Evolutionary conservation across 192 early-diverging fungal species (phyloP).

Genomic region (Coemansia sp.): DNA sequence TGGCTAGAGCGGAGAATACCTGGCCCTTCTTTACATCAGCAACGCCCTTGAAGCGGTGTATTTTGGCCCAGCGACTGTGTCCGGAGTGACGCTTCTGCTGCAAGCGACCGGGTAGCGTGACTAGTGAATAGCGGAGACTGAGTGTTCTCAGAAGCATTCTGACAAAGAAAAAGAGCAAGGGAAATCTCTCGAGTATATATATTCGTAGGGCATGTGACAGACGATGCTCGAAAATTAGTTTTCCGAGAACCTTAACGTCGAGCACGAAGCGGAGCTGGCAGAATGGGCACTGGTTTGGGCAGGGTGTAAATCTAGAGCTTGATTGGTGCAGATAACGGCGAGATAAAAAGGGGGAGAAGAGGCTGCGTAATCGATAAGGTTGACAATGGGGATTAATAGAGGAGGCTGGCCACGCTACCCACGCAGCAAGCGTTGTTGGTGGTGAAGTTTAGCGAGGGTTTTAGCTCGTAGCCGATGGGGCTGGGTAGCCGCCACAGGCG

Average conservation of each 20-base stretch:
- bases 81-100: conserved; percentile 37
- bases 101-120: not conserved
- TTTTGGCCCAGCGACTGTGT: conserved; percentile 67
- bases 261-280: not conserved
- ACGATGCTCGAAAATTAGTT: not conserved
- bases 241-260: not conserved
- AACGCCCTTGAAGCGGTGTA: conserved; percentile 58
- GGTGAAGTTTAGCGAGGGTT: not conserved
- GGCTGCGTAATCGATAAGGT: conserved; percentile 2
- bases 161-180: not conserved
- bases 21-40: conserved; percentile 58
- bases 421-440: not conserved
- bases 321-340: not conserved
- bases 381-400: not conserved
- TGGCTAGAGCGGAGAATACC: conserved; percentile 58
- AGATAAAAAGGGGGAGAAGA: not conserved
- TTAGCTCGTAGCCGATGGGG: not conserved
- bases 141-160: not conserved
- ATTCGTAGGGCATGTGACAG: not conserved
- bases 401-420: not conserved
- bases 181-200: not conserved
- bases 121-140: not conserved
- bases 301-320: not conserved
- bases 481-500: not conserved
- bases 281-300: not conserved